Evolutionary conservation across 495 filamentous ascomycete species (phyloP), one percentile per base, ranked within the genome.

Genomic region (Aspergillus saccharolyticus): DNA sequence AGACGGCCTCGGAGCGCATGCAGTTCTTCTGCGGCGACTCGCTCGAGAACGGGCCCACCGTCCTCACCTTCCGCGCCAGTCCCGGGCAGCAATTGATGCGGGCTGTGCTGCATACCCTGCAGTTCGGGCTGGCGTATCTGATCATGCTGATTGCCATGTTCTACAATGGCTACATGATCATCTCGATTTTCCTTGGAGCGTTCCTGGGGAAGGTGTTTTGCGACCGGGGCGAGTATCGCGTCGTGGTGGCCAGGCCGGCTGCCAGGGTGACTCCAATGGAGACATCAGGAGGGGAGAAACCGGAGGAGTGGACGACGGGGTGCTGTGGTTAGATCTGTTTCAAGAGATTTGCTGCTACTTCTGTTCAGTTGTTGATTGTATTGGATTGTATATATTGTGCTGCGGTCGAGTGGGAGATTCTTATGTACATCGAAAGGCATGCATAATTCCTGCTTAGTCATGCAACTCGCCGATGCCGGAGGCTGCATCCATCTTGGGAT

Each of bases 111-210:
- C 82, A 88, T 59, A 83, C 81, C 63, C 42, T 81, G 20, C 84
- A 85, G 53, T 86, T 89, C 61, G 82, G 75, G 0, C 75, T 83
- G 1, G 85, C 83, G 4, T 89, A 88, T 63, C 81, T 87, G 62
- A 71, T 85, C 51, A 87, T 88, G 85, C 63, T 89, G 63, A 65
- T 79, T 42, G 78, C 80, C 12, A 83, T 83, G 79, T 83, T 80
- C 44, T 85, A 81, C 66, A 85, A 85, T 52, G 83, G 68, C 2
- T 85, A 81, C 63, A 73, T 85, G 58, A 81, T 86, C 44, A 77
- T 85, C 21, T 79, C 72, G 56, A 85, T 87, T 53, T 73, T 87
- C 18, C 73, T 86, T 25, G 84, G 83, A 0, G 78, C 81, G 0
- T 83, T 75, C 46, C 48, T 85, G 10, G 83, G 82, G 1, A 75